Evolutionary conservation across 805 yeast genomes (phyloP), one percentile per base, ranked within the genome.

Genomic region (Ogataea henricii): DNA sequence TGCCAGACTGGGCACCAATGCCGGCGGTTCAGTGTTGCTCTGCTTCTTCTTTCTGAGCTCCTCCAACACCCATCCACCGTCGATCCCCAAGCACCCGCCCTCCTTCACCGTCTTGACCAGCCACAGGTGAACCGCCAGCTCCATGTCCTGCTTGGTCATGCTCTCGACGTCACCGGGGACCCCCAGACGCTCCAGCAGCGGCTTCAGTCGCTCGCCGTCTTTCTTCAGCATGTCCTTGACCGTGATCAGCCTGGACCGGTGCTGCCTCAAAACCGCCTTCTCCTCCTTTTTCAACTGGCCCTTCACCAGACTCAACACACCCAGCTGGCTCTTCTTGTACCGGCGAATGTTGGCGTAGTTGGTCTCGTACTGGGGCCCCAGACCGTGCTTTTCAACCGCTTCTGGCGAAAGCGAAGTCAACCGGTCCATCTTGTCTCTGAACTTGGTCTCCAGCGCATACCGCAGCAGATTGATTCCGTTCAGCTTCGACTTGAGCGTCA

Each of bases 381-480:
- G 16, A 17, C 13, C 27, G 27, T 27, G 25, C 18, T 22, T 17
- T 17, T 27, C 32, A 21, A 49, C 27, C 13, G 23, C 33, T 3
- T 38, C 43, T 2, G n/a, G 30, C 3, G 48, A 21, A 10, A 49
- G 35, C 10, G 54, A 41, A 0, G 50, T 23, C 12, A 59, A 35
- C 12, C 44, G 40, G 42, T 54, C 58, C 38, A 59, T 26, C 13
- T 54, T 54, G 10, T 59, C 59, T 26, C 53, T 56, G 45, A 59
- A 65, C 54, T 83, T 85, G 27, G 73, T 62, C 25, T 73, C 76
- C 9, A 86, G 52, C 2, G 88, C 83, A n/a, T 65, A 58, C 16
- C 77, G 64, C 38, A 87, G 63, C 49, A 81, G 76, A 54, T 74
- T 79, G 29, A 83, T 59, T 0, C 91, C 94, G 40, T 81, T 82